Base-by-base conservation (phyloP, 2,329 filamentous ascomycete species). In the Trichoderma semiorbis region DNA sequence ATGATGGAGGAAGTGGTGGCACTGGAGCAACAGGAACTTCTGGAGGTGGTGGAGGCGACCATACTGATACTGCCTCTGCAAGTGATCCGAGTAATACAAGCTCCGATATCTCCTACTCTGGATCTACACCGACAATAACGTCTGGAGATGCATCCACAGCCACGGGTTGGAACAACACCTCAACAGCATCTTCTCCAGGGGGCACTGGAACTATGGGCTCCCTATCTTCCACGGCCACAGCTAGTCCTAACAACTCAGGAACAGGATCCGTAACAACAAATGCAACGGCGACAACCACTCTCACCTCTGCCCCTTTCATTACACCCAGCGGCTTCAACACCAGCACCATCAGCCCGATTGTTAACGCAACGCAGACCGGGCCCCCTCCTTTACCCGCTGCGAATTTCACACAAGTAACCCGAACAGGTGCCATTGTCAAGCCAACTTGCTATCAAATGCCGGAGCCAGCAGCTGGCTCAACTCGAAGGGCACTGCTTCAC, bases 401-500 rank as follows among this genome's bases (percentile, higher is more conserved):
- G 21, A 80, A 80, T 66, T 80, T 80, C 70, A 81, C 79, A 0
- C 77, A 76, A 8, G 79, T 81, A 2, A 78, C 78, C 61, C 78
- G 78, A 12, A 76, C 75, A 8, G 80, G 76, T 1, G 73, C 75
- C 18, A 58, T 78, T 5, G 74, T 76, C 2, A 74, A 78, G 58
- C 75, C 76, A 36, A 78, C 79, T 12, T 82, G 80, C 68, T 79
- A 81, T 69, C 76, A 76, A 11, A 75, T 81, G 24, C 75, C 79
- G 0, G 71, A 62, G 8, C 73, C 76, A 24, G 68, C 74, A n/a
- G 73, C 73, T 34, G 77, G 76, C 5, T 65, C 75, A 11, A 67
- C 75, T 14, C 69, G 77, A 26, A 73, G 80, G 47, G 76, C 79
- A 0, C 68, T 78, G 5, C 63, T 83, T n/a, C 78, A 79, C 58